Percentiles rank a stretch among this genome's conserved stretches.
Conservation (phyloP, 108 stramenopile species). For the Chaetoceros muelleri region DNA sequence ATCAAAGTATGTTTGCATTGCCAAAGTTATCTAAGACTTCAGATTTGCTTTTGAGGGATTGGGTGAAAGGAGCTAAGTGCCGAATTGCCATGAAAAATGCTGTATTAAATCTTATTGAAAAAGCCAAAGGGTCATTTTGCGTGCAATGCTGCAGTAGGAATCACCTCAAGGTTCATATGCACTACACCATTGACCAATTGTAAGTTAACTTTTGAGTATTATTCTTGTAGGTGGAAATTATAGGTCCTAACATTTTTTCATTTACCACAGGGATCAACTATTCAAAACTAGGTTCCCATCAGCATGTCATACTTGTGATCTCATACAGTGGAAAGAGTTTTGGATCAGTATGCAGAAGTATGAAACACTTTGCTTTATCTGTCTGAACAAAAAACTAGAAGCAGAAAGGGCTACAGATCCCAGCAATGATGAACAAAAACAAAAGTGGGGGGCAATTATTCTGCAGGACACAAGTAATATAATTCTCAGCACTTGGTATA, state of each 20-base stretch:
- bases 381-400: neutral
- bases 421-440: too few species aligned
- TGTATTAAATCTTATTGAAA: constrained; percentile 37
- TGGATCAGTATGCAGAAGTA: constrained; percentile 55
- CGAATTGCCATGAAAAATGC: constrained; percentile 25
- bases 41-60: constrained; percentile 39
- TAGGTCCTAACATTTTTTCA: too few species aligned
- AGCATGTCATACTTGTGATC: too few species aligned
- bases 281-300: too few species aligned
- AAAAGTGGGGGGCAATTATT: too few species aligned
- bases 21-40: constrained; percentile 39
- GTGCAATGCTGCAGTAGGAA: constrained; percentile 56
- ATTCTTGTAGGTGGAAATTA: constrained; percentile 41
- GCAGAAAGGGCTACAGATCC: too few species aligned
- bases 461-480: too few species aligned
- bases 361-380: constrained; percentile 37
- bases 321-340: constrained; percentile 60
- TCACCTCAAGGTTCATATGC: constrained; percentile 53
- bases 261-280: too few species aligned
- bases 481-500: neutral
- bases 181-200: constrained; percentile 43
- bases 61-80: constrained; percentile 44
- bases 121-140: constrained; percentile 52
- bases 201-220: constrained; percentile 31
- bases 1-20: constrained; percentile 50